Percentiles rank a stretch among this genome's conserved stretches.
These are phyloP conservation scores for Candida adriatica DNA, from an alignment of 805 yeast species.

Conservation along the genomic window DNA sequence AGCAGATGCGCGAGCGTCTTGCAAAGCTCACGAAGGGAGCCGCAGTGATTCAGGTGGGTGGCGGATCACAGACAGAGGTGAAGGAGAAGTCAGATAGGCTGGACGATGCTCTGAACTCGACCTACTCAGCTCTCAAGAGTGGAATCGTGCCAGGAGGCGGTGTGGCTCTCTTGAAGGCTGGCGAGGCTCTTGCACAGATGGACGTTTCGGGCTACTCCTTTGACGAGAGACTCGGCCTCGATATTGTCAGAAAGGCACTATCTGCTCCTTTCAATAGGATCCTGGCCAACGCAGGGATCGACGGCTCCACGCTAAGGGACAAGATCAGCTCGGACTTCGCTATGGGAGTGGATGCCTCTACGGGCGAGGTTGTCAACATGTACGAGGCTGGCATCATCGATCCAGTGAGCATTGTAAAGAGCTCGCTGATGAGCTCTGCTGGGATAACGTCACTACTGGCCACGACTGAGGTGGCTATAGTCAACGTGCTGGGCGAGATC, in stretches of 20 bases:
- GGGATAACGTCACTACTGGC: constrained; percentile 97
- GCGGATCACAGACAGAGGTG: constrained; percentile 94
- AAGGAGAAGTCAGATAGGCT: constrained; percentile 99
- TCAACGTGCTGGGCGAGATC: constrained; percentile 57
- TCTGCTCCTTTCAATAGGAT: constrained; percentile 94
- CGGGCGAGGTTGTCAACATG: constrained; percentile 94
- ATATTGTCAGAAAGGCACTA: constrained; percentile 86
- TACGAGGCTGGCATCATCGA: constrained; percentile 95
- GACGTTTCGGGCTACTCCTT: constrained; percentile 37
- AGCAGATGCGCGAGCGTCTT: constrained; percentile 93
- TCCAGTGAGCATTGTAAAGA: constrained; percentile 96
- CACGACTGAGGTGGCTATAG: constrained; percentile 97
- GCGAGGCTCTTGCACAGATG: constrained; percentile 64
- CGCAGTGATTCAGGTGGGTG: constrained; percentile 97
- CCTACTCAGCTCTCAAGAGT: constrained; percentile 98
- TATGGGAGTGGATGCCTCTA: constrained; percentile 86
- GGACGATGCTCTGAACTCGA: constrained; percentile 97
- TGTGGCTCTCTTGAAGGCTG: constrained; percentile 92
- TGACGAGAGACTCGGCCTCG: constrained; percentile 94
- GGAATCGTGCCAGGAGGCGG: constrained; percentile 99
- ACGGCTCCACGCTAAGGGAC: constrained; percentile 62
- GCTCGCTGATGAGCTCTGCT: constrained; percentile 91
- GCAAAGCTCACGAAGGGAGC: constrained; percentile 98
- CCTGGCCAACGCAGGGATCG: constrained; percentile 95
- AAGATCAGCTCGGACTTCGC: constrained; percentile 55